Percentiles rank a stretch among this genome's conserved stretches.
phyloP scores from a whole-genome alignment of 2,329 filamentous ascomycete species.

The Microsporum ferrugineum region DNA sequence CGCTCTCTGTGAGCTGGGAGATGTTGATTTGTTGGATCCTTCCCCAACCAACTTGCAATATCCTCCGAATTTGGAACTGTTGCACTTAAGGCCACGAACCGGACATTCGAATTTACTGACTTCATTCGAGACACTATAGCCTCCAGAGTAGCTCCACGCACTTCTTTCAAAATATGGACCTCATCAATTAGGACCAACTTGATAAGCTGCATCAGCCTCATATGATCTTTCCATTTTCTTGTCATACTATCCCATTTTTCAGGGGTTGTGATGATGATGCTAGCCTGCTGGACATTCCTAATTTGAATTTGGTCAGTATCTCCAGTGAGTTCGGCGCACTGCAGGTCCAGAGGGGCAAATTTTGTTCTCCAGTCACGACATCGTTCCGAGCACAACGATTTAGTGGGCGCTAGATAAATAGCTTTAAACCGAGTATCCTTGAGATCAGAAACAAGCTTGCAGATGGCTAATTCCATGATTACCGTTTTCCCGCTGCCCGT shows the following conservation, averaged over 20 bases:
- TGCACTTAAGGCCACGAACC: conserved; percentile 71
- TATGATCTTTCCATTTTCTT: conserved; percentile 73
- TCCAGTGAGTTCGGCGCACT: conserved; percentile 68
- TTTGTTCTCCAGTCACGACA: conserved; percentile 67
- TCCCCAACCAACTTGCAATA: conserved; percentile 69
- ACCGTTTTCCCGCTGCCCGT: conserved; percentile 80
- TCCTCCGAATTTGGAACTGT: conserved; percentile 75
- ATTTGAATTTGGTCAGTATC: conserved; percentile 61
- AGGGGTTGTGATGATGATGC: conserved; percentile 76
- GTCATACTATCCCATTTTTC: conserved; percentile 91
- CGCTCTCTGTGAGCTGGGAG: conserved; percentile 55
- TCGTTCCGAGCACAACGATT: conserved; percentile 67
- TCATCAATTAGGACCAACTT: conserved; percentile 78
- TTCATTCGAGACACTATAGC: conserved; percentile 83
- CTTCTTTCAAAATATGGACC: conserved; percentile 73
- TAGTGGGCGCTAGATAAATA: conserved; percentile 75
- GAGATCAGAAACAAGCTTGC: conserved; percentile 50
- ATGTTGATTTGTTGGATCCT: conserved; percentile 46
- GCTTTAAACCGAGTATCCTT: conserved; percentile 59
- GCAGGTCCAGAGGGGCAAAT: conserved; percentile 55
- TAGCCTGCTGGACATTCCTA: conserved; percentile 57
- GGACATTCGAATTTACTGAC: conserved; percentile 59
- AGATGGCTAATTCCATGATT: conserved; percentile 71
- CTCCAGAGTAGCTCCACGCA: conserved; percentile 67
- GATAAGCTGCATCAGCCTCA: conserved; percentile 60